Base-by-base conservation (phyloP, 176 grass and related monocot genomes). In the Musa itinerans region DNA sequence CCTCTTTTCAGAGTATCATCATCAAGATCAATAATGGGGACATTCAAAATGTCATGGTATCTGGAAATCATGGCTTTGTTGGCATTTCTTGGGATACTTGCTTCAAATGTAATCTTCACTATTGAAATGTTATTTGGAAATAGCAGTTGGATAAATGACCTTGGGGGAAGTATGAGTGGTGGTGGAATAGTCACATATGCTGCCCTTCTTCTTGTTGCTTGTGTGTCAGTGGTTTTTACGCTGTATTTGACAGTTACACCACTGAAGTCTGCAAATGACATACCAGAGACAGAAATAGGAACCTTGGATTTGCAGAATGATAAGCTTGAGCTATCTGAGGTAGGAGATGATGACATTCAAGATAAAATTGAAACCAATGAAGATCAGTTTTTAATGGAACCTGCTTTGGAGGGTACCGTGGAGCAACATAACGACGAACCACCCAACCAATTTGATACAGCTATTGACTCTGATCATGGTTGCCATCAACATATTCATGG, bases 101-200 rank as follows among this genome's bases (percentile, higher is more conserved):
- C 88, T 74, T 83, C 86, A 43, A 99, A 95, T 69, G 72, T 99
- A 65, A 92, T 99, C 50, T 99, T 99, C 82, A 58, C 88, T 74
- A 83, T 58, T 23, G 96, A 95, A 76, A 95, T 99, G 85, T 77
- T 94, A 53, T 93, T 99, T 82, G 96, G 96, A 78, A 88, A 92
- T 83, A 95, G 96, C 83, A 80, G 69, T 49, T 99, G 89, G 96
- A 81, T 79, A 74, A 92, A 95, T 76, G 85, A 74, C 69, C 55
- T 99, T 69, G 89, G 87, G 80, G 96, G 91, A 68, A 92, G 87
- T 87, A 87, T 84, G 2, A 88, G 80, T 68, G 89, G 74, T 73
- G 83, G 74, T 70, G 85, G 91, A 68, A 85, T 91, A 20, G 57
- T 89, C 80, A 87, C 89, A 77, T 89, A 81, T 80, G 79, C 72